phyloP scores from a whole-genome alignment of 768 basidiomycete species.

The Astraeus odoratus region DNA sequence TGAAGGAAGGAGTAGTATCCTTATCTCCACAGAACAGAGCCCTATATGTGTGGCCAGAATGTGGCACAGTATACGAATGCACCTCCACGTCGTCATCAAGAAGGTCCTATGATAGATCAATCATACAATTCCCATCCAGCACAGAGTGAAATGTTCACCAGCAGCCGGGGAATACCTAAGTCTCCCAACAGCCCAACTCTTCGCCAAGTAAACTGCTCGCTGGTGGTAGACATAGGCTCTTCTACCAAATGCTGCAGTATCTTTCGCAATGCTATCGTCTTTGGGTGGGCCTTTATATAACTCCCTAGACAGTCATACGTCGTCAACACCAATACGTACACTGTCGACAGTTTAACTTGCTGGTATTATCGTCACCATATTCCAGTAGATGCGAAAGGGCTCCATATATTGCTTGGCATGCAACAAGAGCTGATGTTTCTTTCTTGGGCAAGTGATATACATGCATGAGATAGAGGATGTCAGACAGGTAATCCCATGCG shows the following conservation, averaged over 20 bases:
- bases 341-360: too few relatives aligned
- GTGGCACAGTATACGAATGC: too few relatives aligned
- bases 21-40: too few relatives aligned
- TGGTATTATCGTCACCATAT: conserved; percentile 13
- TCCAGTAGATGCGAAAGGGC: conserved; percentile 38
- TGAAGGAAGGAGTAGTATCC: too few relatives aligned
- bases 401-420: conserved; percentile 42
- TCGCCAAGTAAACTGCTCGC: neutral
- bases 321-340: too few relatives aligned
- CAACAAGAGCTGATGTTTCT: conserved; percentile 43
- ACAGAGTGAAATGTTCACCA: too few relatives aligned
- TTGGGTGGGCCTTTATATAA: conserved; percentile 26
- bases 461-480: conserved; percentile 41
- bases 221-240: neutral
- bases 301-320: conserved; percentile 7
- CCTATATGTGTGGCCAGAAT: too few relatives aligned
- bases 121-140: too few relatives aligned
- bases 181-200: neutral
- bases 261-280: conserved; percentile 40
- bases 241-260: conserved; percentile 29
- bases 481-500: conserved; percentile 38
- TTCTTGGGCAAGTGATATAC: conserved; percentile 41
- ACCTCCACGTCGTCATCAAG: too few relatives aligned
- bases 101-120: too few relatives aligned
- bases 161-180: neutral